Evolutionary conservation across 1,139 yeast genomes (phyloP), one percentile per base, ranked within the genome.

Genomic region (Saccharomyces pastorianus): DNA sequence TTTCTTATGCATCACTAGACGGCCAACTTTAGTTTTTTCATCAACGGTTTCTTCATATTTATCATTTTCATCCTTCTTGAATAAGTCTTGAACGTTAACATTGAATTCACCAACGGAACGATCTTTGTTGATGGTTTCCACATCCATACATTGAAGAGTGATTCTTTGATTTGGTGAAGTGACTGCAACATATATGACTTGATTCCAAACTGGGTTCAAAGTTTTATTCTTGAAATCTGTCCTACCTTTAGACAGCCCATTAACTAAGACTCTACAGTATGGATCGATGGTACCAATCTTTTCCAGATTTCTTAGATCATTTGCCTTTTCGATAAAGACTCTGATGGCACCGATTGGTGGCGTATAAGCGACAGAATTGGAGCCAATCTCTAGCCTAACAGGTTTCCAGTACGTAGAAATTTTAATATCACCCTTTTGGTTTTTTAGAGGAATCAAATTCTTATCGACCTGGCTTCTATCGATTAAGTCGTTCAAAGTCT

Each of bases 321-420:
- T 80, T 48, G 95, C 97, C 58, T 78, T 79, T 62, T 81, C 81
- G 58, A 93, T 71, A 61, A 83, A 80, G 53, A 93, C 77, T 66
- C 98, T 83, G 13, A 91, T 77, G 44, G 86, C 95, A 66, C 99
- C 99, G 67, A 91, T 85, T 53, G 99, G 99, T 57, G 91, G 91
- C 29, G 89, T 82, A 73, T 89, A 91, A 50, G 90, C 91, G 62
- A 86, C 83, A 26, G 87, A 74, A 61, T 89, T 90, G 52, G 82
- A 74, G 13, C 84, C 81, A 48, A 80, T 77, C 58, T 78, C 80
- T 64, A 91, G 73, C 41, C 80, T 83, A 47, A 91, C 96, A 3
- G 98, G 95, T 69, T 86, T 89, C 96, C 96, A 93, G 54, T 76
- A 73, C 32, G 95, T 82, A 17, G 78, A 72, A 53, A 93, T 69